Evolutionary conservation across 805 yeast genomes (phyloP).

Genomic region (Kuraishia molischiana): DNA sequence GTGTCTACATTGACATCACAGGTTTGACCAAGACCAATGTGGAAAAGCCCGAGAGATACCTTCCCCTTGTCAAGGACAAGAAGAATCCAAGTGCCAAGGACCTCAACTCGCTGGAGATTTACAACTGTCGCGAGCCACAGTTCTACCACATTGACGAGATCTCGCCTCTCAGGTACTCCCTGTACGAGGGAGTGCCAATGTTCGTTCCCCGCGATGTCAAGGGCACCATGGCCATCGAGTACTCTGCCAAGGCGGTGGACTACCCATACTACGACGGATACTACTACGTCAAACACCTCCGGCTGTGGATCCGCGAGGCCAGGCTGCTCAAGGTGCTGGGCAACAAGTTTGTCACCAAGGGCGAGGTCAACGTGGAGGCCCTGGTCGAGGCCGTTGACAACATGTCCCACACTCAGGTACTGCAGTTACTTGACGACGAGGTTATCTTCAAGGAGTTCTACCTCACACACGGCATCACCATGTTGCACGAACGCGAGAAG

Average conservation of each 20-base stretch:
- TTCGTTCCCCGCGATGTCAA: conserved; percentile 26
- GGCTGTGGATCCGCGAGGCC: conserved; percentile 39
- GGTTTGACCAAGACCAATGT: conserved; percentile 18
- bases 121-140: conserved; percentile 47
- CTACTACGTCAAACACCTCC: conserved; percentile 39
- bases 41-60: conserved; percentile 4
- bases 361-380: conserved; percentile 5
- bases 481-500: conserved; percentile 21
- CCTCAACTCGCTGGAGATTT: not conserved
- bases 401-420: conserved; percentile 1
- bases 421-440: conserved; percentile 10
- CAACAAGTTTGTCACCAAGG: conserved; percentile 2
- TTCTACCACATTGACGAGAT: conserved; percentile 38
- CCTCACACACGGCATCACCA: conserved; percentile 20
- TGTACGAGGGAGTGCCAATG: conserved; percentile 49
- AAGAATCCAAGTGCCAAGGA: not conserved
- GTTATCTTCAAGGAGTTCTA: conserved; percentile 20
- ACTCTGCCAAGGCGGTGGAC: conserved; percentile 12
- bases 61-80: conserved; percentile 6
- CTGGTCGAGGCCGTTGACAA: not conserved
- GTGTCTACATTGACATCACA: conserved; percentile 34
- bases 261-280: conserved; percentile 19
- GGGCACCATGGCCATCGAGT: not conserved
- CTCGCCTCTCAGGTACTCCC: conserved; percentile 40
- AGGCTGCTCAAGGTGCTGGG: not conserved